Conservation (phyloP, 768 basidiomycete species). For the Tylopilus intermedius region DNA sequence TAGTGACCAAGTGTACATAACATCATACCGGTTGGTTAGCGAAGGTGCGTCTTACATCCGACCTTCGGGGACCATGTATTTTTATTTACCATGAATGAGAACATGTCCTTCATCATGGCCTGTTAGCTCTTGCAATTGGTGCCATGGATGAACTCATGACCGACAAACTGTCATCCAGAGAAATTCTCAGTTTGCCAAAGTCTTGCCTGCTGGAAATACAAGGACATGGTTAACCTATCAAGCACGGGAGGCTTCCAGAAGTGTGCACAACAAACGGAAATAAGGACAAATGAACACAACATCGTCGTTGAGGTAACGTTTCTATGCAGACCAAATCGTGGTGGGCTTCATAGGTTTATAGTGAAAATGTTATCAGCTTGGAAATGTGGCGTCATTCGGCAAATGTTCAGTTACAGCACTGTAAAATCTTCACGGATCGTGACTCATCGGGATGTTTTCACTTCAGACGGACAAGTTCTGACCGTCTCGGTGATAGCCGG, state of each 20-base stretch:
- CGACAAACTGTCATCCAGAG: background rate
- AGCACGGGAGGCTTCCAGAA: background rate
- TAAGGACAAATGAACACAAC: background rate
- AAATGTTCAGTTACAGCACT: background rate
- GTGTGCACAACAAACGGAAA: too few relatives aligned
- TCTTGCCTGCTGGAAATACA: background rate
- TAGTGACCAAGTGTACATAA: background rate
- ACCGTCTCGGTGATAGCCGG: background rate
- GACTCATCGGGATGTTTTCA: background rate
- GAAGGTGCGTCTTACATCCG: background rate
- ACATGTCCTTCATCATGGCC: background rate
- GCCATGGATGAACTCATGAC: background rate
- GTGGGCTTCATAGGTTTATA: background rate
- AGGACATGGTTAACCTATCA: background rate
- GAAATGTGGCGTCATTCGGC: background rate
- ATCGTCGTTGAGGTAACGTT: background rate
- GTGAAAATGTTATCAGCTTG: background rate
- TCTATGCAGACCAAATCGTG: background rate
- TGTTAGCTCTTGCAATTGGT: background rate
- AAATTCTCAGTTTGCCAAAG: background rate
- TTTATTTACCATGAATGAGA: background rate
- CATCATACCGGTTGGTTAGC: background rate
- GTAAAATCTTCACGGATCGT: background rate
- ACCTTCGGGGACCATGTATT: background rate
- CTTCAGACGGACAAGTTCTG: background rate